These are phyloP conservation scores for Hypoxylon cercidicola DNA, from an alignment of 495 filamentous ascomycete species.

Conservation along the genomic window DNA sequence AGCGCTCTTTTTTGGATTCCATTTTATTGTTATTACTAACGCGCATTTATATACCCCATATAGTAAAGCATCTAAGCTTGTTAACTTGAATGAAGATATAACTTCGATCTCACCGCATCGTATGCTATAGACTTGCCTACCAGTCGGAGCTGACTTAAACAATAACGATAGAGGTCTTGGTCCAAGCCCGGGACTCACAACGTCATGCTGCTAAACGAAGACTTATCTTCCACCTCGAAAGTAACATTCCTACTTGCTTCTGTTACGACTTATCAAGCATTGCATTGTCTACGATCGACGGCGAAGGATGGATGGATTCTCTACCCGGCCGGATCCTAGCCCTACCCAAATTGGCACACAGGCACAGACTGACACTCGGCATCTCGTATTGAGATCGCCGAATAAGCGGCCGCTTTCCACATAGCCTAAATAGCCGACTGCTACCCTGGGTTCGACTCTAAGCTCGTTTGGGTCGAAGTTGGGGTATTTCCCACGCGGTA, in stretches of 20 bases:
- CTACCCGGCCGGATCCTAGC: slow-evolving; percentile 11
- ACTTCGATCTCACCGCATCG: slow-evolving; percentile 1
- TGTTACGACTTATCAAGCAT: neutral
- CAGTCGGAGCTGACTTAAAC: neutral
- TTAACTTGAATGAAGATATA: slow-evolving; percentile 7
- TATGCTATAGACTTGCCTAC: neutral
- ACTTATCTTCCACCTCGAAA: too few relatives aligned
- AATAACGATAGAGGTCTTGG: neutral
- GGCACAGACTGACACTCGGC: slow-evolving; percentile 8
- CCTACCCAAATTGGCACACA: slow-evolving; percentile 19
- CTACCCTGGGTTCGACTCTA: neutral
- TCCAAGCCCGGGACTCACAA: neutral
- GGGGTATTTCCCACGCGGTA: slow-evolving; percentile 17
- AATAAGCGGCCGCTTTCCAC: slow-evolving; percentile 1
- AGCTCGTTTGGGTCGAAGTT: slow-evolving; percentile 8
- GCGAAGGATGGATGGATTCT: slow-evolving; percentile 3
- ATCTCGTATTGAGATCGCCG: slow-evolving; percentile 14
- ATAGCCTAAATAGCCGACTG: slow-evolving; percentile 15
- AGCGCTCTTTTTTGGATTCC: neutral
- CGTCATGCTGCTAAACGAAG: neutral
- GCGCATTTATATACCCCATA: slow-evolving; percentile 28
- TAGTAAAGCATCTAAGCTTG: slow-evolving; percentile 1
- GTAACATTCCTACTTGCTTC: neutral
- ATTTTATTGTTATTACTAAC: slow-evolving; percentile 5
- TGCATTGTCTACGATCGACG: neutral